Base-by-base conservation (phyloP, 139 green algal species). In the Haematococcus lacustris region DNA sequence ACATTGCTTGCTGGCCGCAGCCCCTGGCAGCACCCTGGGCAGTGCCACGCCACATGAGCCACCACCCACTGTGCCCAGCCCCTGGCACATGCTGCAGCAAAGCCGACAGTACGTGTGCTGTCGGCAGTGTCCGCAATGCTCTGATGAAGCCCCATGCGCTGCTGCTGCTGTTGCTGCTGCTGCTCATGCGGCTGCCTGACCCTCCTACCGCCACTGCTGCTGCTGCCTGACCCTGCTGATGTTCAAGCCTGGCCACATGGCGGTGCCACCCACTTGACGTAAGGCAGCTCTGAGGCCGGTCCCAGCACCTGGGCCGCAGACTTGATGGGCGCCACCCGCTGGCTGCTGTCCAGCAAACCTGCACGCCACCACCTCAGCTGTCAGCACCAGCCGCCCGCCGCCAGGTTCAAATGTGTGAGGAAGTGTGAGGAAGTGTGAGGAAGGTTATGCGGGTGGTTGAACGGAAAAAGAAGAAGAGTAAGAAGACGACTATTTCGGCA, bases 231-330 rank as follows among this genome's bases (percentile, higher is more conserved):
- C 57, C 57, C 28, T 35, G 37, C 17, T 38, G 23, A 30, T 61
- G 38, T 61, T 39, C 17, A 30, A 13, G 17, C 17, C 13, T 21
- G 39, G 3, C 35, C 30, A 2, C 4, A 59, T 53, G 50, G 3
- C 5, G 9, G 4, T 13, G 7, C 39, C 30, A 68, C 79, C 76
- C 71, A 84, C 79, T 84, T 84, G 66, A 84, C 79, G 50, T 84
- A 84, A 28, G 79, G 60, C 33, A 84, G 66, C 23, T 77, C 66
- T 69, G 60, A 73, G 3, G 68, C 57, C 3, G 68, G 51, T 37
- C 73, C 77, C 26, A 80, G 50, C 38, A 68, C 66, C 68, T 79
- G 60, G 43, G 28, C 3, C 2, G 68, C 68, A 32, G 32, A 40
- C 47, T 50, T 65, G 50, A 32, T 64, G 32, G 68, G 3, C 3